These are phyloP conservation scores for Botrytis elliptica DNA, from an alignment of 2,329 filamentous ascomycete species.

Conservation along the genomic window DNA sequence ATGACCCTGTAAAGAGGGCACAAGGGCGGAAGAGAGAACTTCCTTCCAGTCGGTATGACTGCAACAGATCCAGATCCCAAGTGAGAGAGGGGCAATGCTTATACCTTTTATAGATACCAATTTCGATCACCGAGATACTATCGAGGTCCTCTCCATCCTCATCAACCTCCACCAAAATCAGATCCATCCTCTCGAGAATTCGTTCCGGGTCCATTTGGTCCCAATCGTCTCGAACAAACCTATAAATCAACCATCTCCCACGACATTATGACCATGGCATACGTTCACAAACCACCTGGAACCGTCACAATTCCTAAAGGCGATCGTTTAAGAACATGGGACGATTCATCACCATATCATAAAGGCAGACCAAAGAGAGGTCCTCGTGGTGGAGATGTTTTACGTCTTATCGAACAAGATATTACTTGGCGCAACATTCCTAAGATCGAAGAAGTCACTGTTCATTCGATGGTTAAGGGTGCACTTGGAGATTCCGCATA, in stretches of 20 bases:
- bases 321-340: slow-evolving; percentile 79
- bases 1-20: slow-evolving; percentile 49
- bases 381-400: slow-evolving; percentile 73
- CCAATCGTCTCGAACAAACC: slow-evolving; percentile 84
- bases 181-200: slow-evolving; percentile 87
- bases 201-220: slow-evolving; percentile 84
- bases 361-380: slow-evolving; percentile 83
- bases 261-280: slow-evolving; percentile 85
- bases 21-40: slow-evolving; percentile 42
- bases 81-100: slow-evolving; percentile 19
- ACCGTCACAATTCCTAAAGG: slow-evolving; percentile 55
- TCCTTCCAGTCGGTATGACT: slow-evolving; percentile 43
- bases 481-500: slow-evolving; percentile 70
- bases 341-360: slow-evolving; percentile 89
- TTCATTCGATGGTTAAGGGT: slow-evolving; percentile 71
- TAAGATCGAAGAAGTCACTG: slow-evolving; percentile 73
- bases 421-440: slow-evolving; percentile 84
- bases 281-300: slow-evolving; percentile 81
- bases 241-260: slow-evolving; percentile 82
- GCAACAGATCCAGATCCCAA: not conserved
- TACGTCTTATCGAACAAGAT: slow-evolving; percentile 70
- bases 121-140: slow-evolving; percentile 94
- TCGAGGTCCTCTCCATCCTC: slow-evolving; percentile 87
- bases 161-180: slow-evolving; percentile 83
- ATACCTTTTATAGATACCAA: slow-evolving; percentile 67